A percentile compares a stretch with the other conserved stretches of the same genome.
phyloP scores from a whole-genome alignment of 805 yeast genomes.

The Saturnispora zaruensis region DNA sequence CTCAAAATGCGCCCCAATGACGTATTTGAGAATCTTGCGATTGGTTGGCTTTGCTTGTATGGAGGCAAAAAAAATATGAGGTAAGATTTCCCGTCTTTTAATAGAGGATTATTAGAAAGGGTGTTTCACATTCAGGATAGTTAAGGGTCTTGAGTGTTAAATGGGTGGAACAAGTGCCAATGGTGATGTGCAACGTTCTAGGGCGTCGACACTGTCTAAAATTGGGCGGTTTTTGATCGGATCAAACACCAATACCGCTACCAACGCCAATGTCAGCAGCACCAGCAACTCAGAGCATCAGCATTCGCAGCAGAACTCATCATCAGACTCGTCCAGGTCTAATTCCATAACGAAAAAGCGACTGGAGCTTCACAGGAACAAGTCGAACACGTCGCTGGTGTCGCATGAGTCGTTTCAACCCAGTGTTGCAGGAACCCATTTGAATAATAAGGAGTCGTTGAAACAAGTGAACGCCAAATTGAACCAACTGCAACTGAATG shows the following conservation, averaged over 20 bases:
- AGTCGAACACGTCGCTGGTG: background rate
- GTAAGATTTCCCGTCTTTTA: background rate
- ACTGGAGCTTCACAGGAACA: background rate
- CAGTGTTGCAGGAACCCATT: background rate
- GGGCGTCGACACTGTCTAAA: background rate
- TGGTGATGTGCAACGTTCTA: background rate
- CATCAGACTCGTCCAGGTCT: slow-evolving; percentile 2
- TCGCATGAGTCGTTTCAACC: background rate
- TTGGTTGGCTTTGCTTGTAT: background rate
- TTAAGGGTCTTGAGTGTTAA: background rate
- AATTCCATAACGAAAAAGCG: background rate
- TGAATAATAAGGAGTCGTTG: background rate
- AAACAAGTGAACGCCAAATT: slow-evolving; percentile 5
- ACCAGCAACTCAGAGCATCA: background rate
- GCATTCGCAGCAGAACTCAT: background rate
- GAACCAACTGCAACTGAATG: slow-evolving; percentile 1
- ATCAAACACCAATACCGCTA: background rate
- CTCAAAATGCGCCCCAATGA: background rate
- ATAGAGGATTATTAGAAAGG: background rate
- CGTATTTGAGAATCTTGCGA: background rate
- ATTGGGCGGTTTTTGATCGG: slow-evolving; percentile 1
- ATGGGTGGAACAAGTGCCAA: background rate
- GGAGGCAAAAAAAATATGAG: background rate
- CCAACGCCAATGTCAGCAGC: background rate
- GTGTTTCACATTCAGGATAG: background rate